Percentiles rank a stretch among this genome's conserved stretches.
phyloP scores from a whole-genome alignment of 345 rosid genomes.

The Cardiospermum halicacabum region DNA sequence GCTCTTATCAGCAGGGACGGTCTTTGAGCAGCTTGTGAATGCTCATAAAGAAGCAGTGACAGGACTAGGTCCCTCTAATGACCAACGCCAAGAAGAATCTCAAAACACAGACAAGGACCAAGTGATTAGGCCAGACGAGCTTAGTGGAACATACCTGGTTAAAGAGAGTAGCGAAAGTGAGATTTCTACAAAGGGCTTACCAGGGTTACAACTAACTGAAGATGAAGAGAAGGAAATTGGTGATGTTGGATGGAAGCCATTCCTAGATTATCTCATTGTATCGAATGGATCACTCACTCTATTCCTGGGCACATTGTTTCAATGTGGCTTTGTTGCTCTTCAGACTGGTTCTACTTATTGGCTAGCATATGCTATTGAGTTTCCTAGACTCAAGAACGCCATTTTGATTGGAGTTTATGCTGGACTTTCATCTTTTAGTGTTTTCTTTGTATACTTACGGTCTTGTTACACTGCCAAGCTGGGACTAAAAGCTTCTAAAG shows the following conservation, averaged over 20 bases:
- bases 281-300: conserved; percentile 43
- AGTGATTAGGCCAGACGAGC: conserved; percentile 12
- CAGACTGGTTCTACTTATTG: conserved; percentile 70
- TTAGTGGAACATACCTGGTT: conserved; percentile 6
- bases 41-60: conserved; percentile 64
- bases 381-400: conserved; percentile 36
- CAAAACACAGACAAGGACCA: conserved; percentile 2
- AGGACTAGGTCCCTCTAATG: conserved; percentile 28
- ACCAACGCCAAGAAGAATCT: conserved; percentile 22
- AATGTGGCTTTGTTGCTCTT: conserved; percentile 40
- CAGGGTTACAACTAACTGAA: conserved; percentile 54
- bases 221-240: conserved; percentile 64
- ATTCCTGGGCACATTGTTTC: conserved; percentile 24
- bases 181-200: conserved; percentile 20
- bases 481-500: conserved; percentile 63
- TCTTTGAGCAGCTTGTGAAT: conserved; percentile 65
- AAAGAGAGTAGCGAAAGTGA: conserved; percentile 29
- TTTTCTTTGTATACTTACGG: conserved; percentile 43
- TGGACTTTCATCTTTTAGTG: conserved; percentile 50
- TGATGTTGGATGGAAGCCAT: conserved; percentile 59
- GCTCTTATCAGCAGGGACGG: conserved; percentile 46
- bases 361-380: conserved; percentile 60
- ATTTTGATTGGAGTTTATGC: conserved; percentile 53
- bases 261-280: conserved; percentile 49
- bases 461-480: conserved; percentile 39